Evolutionary conservation across 2,329 filamentous ascomycete genomes (phyloP).

Genomic region (Microcyclospora pomicola): DNA sequence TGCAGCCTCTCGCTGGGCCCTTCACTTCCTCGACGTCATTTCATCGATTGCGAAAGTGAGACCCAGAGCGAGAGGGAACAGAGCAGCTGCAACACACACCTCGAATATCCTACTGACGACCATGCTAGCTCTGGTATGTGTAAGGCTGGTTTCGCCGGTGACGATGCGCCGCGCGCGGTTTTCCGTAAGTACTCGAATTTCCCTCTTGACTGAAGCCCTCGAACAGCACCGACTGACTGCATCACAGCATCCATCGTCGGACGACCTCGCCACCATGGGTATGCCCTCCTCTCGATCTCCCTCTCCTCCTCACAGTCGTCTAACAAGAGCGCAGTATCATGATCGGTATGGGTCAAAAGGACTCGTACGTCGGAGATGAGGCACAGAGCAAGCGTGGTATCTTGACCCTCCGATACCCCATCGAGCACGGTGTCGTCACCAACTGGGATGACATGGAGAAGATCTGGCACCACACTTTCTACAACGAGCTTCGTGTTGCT

Average conservation of each 20-base stretch:
- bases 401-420: constrained; percentile 96
- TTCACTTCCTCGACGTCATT: constrained; percentile 19
- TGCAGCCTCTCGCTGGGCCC: constrained; percentile 2
- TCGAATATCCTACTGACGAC: constrained; percentile 13
- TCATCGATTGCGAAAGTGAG: constrained; percentile 5
- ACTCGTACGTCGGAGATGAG: constrained; percentile 99
- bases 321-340: constrained; percentile 65
- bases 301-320: constrained; percentile 11
- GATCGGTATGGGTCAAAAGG: constrained; percentile 99
- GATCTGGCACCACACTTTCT: constrained; percentile 99
- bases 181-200: constrained; percentile 71
- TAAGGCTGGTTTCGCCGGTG: constrained; percentile 99
- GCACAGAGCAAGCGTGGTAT: constrained; percentile 99
- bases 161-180: constrained; percentile 98
- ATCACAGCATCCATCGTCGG: constrained; percentile 89
- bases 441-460: constrained; percentile 99
- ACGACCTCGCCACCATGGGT: constrained; percentile 99
- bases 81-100: constrained; percentile 1
- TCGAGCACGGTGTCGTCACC: constrained; percentile 99
- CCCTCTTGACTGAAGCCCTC: constrained; percentile 12
- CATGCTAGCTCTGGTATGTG: constrained; percentile 92
- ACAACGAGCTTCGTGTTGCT: constrained; percentile 99
- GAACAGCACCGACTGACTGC: constrained; percentile 13
- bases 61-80: constrained; percentile 1
- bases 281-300: constrained; percentile 30